Percentiles rank a stretch among this genome's conserved stretches.
Conservation (phyloP, 2,329 filamentous ascomycete genomes). For the Colletotrichum sp. region DNA sequence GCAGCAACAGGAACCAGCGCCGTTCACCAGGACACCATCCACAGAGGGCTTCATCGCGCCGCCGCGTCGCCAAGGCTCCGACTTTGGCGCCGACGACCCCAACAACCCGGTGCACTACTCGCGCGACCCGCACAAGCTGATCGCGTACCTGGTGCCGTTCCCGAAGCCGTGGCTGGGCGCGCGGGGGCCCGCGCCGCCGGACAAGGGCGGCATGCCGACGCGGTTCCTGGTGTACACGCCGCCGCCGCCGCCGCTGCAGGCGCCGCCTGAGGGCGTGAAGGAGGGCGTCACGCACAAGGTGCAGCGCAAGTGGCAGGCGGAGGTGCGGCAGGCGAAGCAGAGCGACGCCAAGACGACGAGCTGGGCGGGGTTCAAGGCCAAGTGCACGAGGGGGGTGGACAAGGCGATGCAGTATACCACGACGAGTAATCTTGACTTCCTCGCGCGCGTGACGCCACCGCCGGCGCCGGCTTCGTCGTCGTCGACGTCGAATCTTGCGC, state of each 20-base stretch:
- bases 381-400: slow-evolving; percentile 10
- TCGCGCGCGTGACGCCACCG: slow-evolving; percentile 8
- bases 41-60: slow-evolving; percentile 10
- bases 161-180: slow-evolving; percentile 14
- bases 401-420: slow-evolving; percentile 20
- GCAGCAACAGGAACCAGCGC: neutral
- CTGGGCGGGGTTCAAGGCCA: slow-evolving; percentile 16
- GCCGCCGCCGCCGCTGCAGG: slow-evolving; percentile 12
- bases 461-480: neutral
- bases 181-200: neutral
- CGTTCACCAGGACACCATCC: slow-evolving; percentile 12
- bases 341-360: slow-evolving; percentile 16
- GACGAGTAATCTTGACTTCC: slow-evolving; percentile 14
- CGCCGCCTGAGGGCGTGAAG: slow-evolving; percentile 15
- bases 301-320: slow-evolving; percentile 18
- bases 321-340: slow-evolving; percentile 13
- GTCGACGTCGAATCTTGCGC: neutral
- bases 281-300: slow-evolving; percentile 16
- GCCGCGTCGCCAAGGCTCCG: neutral
- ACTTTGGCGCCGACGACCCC: slow-evolving; percentile 18
- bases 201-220: neutral
- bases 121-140: slow-evolving; percentile 17
- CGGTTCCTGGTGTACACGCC: slow-evolving; percentile 16
- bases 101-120: slow-evolving; percentile 14
- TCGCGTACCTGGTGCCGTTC: slow-evolving; percentile 17